These are phyloP conservation scores for Epithele typhae DNA, from an alignment of 768 basidiomycete species.

Conservation along the genomic window DNA sequence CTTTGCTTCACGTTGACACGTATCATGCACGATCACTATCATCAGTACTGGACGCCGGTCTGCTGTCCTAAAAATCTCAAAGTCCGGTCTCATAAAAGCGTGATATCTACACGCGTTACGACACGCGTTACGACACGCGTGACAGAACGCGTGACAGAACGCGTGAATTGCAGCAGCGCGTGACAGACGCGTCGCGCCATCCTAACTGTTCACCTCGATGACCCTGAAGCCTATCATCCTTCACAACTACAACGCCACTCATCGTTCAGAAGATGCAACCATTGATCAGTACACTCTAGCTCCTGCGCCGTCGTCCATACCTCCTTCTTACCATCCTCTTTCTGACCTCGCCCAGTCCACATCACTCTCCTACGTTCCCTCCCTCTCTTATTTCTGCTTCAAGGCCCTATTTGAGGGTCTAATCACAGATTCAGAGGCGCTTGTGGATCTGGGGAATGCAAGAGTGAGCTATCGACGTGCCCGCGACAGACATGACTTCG, in stretches of 20 bases:
- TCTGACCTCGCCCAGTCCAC: background rate
- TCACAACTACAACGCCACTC: conserved; percentile 11
- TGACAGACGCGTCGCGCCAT: too few relatives aligned
- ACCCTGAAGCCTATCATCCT: conserved; percentile 17
- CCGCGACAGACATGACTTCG: conserved; percentile 17
- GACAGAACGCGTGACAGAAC: too few relatives aligned
- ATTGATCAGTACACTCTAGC: conserved; percentile 21
- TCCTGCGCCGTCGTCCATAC: conserved; percentile 12
- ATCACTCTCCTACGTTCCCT: conserved; percentile 32
- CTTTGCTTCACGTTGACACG: too few relatives aligned
- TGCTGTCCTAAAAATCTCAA: too few relatives aligned
- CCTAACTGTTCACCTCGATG: too few relatives aligned
- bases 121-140: too few relatives aligned
- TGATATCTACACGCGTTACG: too few relatives aligned
- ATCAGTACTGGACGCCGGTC: too few relatives aligned
- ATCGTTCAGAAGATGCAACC: conserved; percentile 23
- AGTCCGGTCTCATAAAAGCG: too few relatives aligned
- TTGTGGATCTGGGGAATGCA: conserved; percentile 31
- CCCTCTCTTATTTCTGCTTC: conserved; percentile 52
- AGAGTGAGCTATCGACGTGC: conserved; percentile 36
- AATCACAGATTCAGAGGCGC: conserved; percentile 45
- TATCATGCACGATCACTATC: too few relatives aligned
- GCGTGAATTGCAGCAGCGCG: too few relatives aligned
- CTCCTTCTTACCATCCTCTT: conserved; percentile 12
- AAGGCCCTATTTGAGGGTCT: conserved; percentile 34